A percentile compares a stretch with the other conserved stretches of the same genome.
Conservation (phyloP, 116 monocot species). For the Cymodocea nodosa region DNA sequence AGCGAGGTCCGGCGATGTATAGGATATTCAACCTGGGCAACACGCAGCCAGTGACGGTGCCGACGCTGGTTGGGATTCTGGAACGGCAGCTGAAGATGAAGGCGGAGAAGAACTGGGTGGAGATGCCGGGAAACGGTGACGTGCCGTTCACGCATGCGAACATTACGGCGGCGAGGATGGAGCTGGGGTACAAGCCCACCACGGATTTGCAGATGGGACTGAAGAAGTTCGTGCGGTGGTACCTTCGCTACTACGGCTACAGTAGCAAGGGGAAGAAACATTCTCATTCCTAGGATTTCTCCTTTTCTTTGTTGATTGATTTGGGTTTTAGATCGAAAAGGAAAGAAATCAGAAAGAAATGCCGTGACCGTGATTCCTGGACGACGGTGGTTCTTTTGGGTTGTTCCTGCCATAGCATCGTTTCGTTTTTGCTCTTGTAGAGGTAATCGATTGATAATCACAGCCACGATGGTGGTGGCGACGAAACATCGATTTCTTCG, state of each 20-base stretch:
- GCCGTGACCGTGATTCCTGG: too few species aligned
- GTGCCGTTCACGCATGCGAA: slow-evolving; percentile 67
- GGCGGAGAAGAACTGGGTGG: slow-evolving; percentile 47
- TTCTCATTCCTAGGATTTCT: not conserved
- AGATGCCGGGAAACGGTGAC: slow-evolving; percentile 71
- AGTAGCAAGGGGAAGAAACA: slow-evolving; percentile 6
- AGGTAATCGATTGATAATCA: too few species aligned
- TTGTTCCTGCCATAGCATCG: too few species aligned
- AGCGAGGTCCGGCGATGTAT: slow-evolving; percentile 37
- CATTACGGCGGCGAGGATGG: slow-evolving; percentile 29
- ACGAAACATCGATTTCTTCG: too few species aligned
- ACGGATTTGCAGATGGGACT: slow-evolving; percentile 30
- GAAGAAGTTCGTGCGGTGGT: slow-evolving; percentile 49
- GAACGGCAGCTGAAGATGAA: slow-evolving; percentile 40
- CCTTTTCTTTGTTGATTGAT: too few species aligned
- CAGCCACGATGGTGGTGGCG: too few species aligned
- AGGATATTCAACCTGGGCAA: slow-evolving; percentile 62
- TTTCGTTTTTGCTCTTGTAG: too few species aligned
- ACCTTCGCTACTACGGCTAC: slow-evolving; percentile 35
- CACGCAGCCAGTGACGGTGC: slow-evolving; percentile 61
- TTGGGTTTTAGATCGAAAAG: too few species aligned
- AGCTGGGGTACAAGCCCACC: slow-evolving; percentile 48
- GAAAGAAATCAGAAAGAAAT: too few species aligned
- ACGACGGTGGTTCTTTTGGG: too few species aligned
- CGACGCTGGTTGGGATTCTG: slow-evolving; percentile 35